Evolutionary conservation across 257 asterid genomes (phyloP).

Genomic region (Oldenlandia corymbosa): DNA sequence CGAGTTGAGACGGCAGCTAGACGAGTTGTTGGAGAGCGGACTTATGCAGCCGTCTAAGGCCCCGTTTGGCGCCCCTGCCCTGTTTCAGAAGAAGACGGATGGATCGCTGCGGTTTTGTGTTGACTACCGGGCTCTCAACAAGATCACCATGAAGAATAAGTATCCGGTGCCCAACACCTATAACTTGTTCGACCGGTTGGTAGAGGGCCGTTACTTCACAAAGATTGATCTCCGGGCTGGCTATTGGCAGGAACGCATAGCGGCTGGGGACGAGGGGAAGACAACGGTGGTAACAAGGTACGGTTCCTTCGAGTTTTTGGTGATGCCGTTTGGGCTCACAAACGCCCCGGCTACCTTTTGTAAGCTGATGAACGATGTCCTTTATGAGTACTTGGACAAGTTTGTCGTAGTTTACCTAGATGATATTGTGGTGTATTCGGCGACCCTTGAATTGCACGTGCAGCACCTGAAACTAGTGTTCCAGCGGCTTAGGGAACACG

Average conservation of each 20-base stretch:
- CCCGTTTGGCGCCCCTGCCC: neutral
- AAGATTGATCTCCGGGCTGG: neutral
- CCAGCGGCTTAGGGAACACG: neutral
- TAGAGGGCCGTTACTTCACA: neutral
- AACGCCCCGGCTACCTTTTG: neutral
- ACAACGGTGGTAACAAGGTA: neutral
- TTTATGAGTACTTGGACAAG: too few species aligned
- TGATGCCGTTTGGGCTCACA: neutral
- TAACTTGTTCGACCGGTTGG: neutral
- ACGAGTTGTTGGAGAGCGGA: neutral
- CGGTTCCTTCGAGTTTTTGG: neutral
- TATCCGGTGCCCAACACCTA: neutral
- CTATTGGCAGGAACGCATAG: neutral
- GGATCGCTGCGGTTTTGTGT: neutral
- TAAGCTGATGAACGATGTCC: neutral
- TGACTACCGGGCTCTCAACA: neutral
- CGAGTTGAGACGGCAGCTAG: neutral
- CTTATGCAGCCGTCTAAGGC: neutral
- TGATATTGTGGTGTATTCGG: neutral
- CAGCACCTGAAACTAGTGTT: neutral
- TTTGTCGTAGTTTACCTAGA: neutral
- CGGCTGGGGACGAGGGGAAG: neutral
- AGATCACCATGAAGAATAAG: neutral
- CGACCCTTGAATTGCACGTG: neutral
- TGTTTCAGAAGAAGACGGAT: neutral